Percentiles rank a stretch among this genome's conserved stretches.
Conservation (phyloP, 495 filamentous ascomycete genomes). For the Penicillium bialowiezense region DNA sequence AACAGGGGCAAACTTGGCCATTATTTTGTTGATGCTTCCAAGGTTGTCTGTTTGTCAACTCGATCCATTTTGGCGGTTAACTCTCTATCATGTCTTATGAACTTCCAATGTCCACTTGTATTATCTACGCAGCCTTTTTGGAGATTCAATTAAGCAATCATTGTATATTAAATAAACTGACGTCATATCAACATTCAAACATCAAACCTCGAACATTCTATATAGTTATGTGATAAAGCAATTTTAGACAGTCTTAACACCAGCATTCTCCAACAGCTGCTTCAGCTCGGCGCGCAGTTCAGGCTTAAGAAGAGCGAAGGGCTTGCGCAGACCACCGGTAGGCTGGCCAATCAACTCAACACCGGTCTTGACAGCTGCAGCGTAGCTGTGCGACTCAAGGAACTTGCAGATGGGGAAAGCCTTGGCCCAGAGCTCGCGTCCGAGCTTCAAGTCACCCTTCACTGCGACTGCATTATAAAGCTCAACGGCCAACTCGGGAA, state of each 20-base stretch:
- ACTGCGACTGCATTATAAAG: slow-evolving; percentile 33
- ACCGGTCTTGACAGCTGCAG: slow-evolving; percentile 33
- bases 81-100: too few relatives aligned
- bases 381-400: slow-evolving; percentile 33
- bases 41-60: too few relatives aligned
- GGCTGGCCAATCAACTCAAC: slow-evolving; percentile 31
- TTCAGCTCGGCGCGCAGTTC: slow-evolving; percentile 27
- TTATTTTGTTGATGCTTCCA: slow-evolving; percentile 23
- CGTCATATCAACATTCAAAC: neutral
- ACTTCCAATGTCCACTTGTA: neutral
- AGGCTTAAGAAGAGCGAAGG: slow-evolving; percentile 25
- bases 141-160: neutral
- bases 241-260: slow-evolving; percentile 29
- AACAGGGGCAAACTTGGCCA: slow-evolving; percentile 28
- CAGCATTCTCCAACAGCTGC: slow-evolving; percentile 27
- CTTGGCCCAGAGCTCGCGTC: slow-evolving; percentile 34
- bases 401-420: slow-evolving; percentile 36
- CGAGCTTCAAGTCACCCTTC: slow-evolving; percentile 25
- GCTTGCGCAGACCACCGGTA: slow-evolving; percentile 35
- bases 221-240: neutral
- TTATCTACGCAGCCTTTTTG: neutral
- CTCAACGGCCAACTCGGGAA: slow-evolving; percentile 35
- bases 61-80: too few relatives aligned
- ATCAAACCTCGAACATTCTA: neutral
- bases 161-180: neutral